Evolutionary conservation across 2,329 filamentous ascomycete genomes (phyloP).

Genomic region (Aspergillus uvarum): DNA sequence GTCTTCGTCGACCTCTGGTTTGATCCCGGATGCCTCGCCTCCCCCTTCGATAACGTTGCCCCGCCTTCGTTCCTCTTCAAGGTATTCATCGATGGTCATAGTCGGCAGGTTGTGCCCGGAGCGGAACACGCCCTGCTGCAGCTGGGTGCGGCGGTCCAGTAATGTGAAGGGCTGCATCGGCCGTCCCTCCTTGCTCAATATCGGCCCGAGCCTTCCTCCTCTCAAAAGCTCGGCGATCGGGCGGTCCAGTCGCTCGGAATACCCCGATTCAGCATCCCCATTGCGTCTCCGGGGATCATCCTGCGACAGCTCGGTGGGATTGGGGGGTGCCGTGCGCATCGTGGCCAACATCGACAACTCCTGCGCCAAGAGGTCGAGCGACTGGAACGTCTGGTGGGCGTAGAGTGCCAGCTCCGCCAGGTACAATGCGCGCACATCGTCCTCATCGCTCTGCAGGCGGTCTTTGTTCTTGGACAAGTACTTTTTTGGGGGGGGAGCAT

Average conservation of each 20-base stretch:
- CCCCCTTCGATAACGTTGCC: slow-evolving; percentile 92
- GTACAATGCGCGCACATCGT: slow-evolving; percentile 75
- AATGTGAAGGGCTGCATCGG: slow-evolving; percentile 90
- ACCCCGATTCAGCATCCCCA: slow-evolving; percentile 55
- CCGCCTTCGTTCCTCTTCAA: slow-evolving; percentile 81
- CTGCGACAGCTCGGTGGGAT: slow-evolving; percentile 31
- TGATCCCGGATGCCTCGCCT: slow-evolving; percentile 62
- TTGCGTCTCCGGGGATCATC: slow-evolving; percentile 46
- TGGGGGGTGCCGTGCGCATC: slow-evolving; percentile 57
- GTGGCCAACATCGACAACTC: slow-evolving; percentile 79
- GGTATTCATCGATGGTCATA: slow-evolving; percentile 96
- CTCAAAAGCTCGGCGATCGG: slow-evolving; percentile 54
- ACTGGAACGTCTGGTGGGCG: slow-evolving; percentile 78
- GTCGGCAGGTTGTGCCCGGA: slow-evolving; percentile 91
- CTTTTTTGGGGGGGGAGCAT: slow-evolving; percentile 35
- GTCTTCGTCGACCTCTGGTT: slow-evolving; percentile 81
- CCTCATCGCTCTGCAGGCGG: slow-evolving; percentile 73
- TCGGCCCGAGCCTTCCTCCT: slow-evolving; percentile 60
- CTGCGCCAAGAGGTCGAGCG: slow-evolving; percentile 80
- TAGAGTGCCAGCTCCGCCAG: slow-evolving; percentile 71
- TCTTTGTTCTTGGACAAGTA: slow-evolving; percentile 61
- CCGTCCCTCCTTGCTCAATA: slow-evolving; percentile 76
- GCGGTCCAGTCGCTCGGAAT: slow-evolving; percentile 72
- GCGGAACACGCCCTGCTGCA: slow-evolving; percentile 80
- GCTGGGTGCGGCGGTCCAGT: slow-evolving; percentile 70